Evolutionary conservation across 1,284 basidiomycete genomes (phyloP).

Genomic region (Vanrija sp.): DNA sequence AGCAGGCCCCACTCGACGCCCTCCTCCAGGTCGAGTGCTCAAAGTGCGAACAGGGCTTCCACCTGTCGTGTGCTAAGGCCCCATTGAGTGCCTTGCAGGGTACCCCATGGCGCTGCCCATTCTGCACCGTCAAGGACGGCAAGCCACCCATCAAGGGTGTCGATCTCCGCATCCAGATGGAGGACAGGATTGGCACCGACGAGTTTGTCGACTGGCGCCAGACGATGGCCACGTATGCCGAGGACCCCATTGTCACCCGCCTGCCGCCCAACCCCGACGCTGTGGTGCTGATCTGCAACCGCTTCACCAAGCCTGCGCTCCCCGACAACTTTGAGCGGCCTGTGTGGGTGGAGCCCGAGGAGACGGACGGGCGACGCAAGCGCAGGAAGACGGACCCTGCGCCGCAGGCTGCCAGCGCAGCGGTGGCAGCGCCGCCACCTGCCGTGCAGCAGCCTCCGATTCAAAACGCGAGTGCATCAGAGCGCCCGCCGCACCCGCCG

Average conservation of each 20-base stretch:
- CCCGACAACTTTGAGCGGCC: conserved; percentile 17
- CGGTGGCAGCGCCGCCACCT: not conserved
- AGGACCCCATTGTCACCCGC: conserved; percentile 16
- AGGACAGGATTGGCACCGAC: conserved; percentile 35
- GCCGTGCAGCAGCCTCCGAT: too few relatives aligned
- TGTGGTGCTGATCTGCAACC: conserved; percentile 5
- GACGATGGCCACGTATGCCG: conserved; percentile 31
- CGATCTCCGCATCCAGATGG: conserved; percentile 35
- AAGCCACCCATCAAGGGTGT: conserved; percentile 28
- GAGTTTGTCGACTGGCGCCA: conserved; percentile 39
- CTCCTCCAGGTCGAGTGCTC: conserved; percentile 29
- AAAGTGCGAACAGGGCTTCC: conserved; percentile 42
- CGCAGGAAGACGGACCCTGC: conserved; percentile 8
- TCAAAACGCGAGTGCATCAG: too few relatives aligned
- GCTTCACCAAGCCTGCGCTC: conserved; percentile 6
- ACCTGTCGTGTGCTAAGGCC: conserved; percentile 36
- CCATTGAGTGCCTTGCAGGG: conserved; percentile 17
- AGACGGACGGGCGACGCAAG: conserved; percentile 7
- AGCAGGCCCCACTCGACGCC: conserved; percentile 20
- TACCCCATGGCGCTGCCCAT: conserved; percentile 38
- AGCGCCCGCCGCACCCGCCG: too few relatives aligned
- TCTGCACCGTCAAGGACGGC: conserved; percentile 51
- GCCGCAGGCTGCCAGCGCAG: not conserved
- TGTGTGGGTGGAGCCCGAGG: conserved; percentile 6
- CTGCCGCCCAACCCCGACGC: conserved; percentile 8